These are phyloP conservation scores for Neurospora tetrasperma DNA, from an alignment of 495 filamentous ascomycete species.

Conservation along the genomic window DNA sequence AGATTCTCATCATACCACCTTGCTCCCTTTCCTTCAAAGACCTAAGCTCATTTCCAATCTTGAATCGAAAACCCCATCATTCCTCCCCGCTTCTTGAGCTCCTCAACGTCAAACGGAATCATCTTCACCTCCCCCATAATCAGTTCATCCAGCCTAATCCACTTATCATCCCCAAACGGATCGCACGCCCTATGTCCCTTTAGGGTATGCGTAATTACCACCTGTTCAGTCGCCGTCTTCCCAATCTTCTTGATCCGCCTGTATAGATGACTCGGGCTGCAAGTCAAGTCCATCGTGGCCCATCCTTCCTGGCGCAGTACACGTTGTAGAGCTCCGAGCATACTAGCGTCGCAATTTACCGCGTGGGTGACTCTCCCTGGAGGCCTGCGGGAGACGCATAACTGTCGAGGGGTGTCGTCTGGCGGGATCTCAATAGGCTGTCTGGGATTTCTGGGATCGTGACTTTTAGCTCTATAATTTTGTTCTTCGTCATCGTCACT, in stretches of 20 bases:
- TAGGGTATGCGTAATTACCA: background rate
- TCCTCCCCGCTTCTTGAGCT: background rate
- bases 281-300: background rate
- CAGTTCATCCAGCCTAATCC: background rate
- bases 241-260: background rate
- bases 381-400: background rate
- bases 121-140: background rate
- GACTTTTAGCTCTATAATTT: background rate
- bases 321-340: background rate
- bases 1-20: too few relatives aligned
- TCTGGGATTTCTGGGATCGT: background rate
- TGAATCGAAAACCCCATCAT: background rate
- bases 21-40: background rate
- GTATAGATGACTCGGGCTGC: background rate
- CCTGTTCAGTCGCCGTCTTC: background rate
- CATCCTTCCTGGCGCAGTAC: background rate
- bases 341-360: background rate
- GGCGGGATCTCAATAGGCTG: background rate
- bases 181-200: background rate
- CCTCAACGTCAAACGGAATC: background rate
- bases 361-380: background rate
- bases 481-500: background rate
- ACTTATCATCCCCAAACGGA: background rate
- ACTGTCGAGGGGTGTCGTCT: background rate
- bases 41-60: background rate